Evolutionary conservation across 495 filamentous ascomycete species (phyloP).

Genomic region (Paragyromitra xinjiangensis): DNA sequence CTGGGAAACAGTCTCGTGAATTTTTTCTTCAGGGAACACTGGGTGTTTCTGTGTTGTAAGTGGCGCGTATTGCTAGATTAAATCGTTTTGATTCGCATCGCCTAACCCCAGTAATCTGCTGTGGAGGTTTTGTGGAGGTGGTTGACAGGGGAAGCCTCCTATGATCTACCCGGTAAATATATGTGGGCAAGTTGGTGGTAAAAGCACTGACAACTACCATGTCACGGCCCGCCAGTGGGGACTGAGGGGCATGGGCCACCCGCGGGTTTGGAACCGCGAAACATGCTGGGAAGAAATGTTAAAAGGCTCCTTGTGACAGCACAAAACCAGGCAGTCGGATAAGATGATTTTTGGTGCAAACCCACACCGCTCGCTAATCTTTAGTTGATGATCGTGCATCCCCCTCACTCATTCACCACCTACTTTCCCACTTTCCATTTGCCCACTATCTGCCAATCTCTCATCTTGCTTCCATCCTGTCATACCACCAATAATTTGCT

Average conservation of each 20-base stretch:
- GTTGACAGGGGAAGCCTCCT: not conserved
- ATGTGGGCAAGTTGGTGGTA: not conserved
- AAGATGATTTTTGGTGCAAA: conserved; percentile 2
- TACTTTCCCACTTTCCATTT: not conserved
- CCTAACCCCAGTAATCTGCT: not conserved
- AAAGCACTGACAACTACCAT: not conserved
- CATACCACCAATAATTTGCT: not conserved
- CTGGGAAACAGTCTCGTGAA: too few relatives aligned
- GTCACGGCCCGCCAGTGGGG: conserved; percentile 15
- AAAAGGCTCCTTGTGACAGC: not conserved
- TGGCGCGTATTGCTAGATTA: not conserved
- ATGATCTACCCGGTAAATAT: not conserved
- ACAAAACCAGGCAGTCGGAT: not conserved
- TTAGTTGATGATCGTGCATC: conserved; percentile 10
- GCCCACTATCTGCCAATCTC: not conserved
- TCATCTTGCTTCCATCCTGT: not conserved
- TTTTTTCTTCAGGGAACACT: too few relatives aligned
- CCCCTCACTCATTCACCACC: conserved; percentile 5
- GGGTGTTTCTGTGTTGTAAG: too few relatives aligned
- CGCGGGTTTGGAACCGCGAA: not conserved
- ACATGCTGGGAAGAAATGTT: conserved; percentile 1
- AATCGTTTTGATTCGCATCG: not conserved
- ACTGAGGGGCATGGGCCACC: conserved; percentile 9
- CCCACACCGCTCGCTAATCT: conserved; percentile 23
- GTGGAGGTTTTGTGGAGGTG: not conserved